Percentiles rank a stretch among this genome's conserved stretches.
These are phyloP conservation scores for Ophiocordyceps camponoti-floridani DNA, from an alignment of 2,329 filamentous ascomycete genomes.

Conservation along the genomic window DNA sequence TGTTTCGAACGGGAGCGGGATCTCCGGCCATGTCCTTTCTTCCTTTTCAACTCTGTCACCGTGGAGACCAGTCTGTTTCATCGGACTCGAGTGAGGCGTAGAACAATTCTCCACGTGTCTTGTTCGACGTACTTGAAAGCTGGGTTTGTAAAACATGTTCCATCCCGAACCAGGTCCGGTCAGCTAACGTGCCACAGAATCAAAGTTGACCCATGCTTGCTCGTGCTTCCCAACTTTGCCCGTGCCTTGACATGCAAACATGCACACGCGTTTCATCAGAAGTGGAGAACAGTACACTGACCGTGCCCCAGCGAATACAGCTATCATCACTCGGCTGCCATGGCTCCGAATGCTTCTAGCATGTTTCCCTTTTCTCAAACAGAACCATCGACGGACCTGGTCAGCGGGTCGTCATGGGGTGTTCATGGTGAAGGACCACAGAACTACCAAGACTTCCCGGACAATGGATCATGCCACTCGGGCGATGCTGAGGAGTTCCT, in stretches of 20 bases:
- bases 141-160: constrained; percentile 8
- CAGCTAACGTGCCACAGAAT: constrained; percentile 19
- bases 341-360: constrained; percentile 29
- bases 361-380: constrained; percentile 42
- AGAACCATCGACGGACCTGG: constrained; percentile 38
- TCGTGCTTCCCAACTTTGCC: constrained; percentile 13
- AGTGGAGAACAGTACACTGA: constrained; percentile 39
- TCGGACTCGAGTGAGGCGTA: not conserved
- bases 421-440: constrained; percentile 39
- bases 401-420: constrained; percentile 36
- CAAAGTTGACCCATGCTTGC: constrained; percentile 35
- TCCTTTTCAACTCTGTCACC: not conserved
- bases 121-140: constrained; percentile 2
- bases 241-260: not conserved
- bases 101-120: not conserved
- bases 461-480: constrained; percentile 28
- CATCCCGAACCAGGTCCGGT: not conserved
- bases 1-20: not conserved
- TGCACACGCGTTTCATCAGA: constrained; percentile 6
- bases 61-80: not conserved
- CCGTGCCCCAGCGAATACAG: constrained; percentile 36
- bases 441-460: constrained; percentile 37
- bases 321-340: constrained; percentile 30
- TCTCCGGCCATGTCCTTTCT: not conserved
- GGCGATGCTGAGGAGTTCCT: constrained; percentile 37